Percentiles rank a stretch among this genome's conserved stretches.
Conservation (phyloP, 768 basidiomycete genomes). For the Trametes punicea region DNA sequence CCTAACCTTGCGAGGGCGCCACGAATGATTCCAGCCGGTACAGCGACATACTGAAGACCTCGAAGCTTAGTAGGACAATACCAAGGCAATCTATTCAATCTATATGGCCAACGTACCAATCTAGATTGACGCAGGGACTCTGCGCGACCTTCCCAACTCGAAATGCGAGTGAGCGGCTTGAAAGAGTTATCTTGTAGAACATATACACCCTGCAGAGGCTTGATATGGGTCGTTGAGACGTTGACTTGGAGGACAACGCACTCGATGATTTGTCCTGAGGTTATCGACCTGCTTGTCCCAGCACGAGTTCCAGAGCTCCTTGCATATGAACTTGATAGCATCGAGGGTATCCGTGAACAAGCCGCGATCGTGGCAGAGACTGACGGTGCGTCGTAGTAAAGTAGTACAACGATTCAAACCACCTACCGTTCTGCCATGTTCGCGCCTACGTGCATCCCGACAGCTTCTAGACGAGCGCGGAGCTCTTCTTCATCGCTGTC, state of each 20-base stretch:
- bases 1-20: constrained; percentile 81
- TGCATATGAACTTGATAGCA: constrained; percentile 92
- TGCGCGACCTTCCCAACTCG: constrained; percentile 73
- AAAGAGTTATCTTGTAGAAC: constrained; percentile 91
- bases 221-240: not conserved
- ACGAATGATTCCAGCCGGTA: constrained; percentile 80
- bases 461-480: constrained; percentile 66
- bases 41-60: constrained; percentile 63
- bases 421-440: constrained; percentile 82
- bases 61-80: not conserved
- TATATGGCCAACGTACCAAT: constrained; percentile 42
- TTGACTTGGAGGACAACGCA: constrained; percentile 34
- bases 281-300: constrained; percentile 98
- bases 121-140: constrained; percentile 71
- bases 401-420: not conserved
- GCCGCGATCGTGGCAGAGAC: constrained; percentile 71
- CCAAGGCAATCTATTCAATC: not conserved
- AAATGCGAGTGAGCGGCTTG: constrained; percentile 78
- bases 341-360: constrained; percentile 84
- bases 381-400: constrained; percentile 28
- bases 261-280: constrained; percentile 90
- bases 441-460: constrained; percentile 83
- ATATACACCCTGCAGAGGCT: constrained; percentile 69
- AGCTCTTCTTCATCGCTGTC: constrained; percentile 75
- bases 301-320: constrained; percentile 88